Base-by-base conservation (phyloP, 2,329 filamentous ascomycete genomes). In the Penicillium sp. region DNA sequence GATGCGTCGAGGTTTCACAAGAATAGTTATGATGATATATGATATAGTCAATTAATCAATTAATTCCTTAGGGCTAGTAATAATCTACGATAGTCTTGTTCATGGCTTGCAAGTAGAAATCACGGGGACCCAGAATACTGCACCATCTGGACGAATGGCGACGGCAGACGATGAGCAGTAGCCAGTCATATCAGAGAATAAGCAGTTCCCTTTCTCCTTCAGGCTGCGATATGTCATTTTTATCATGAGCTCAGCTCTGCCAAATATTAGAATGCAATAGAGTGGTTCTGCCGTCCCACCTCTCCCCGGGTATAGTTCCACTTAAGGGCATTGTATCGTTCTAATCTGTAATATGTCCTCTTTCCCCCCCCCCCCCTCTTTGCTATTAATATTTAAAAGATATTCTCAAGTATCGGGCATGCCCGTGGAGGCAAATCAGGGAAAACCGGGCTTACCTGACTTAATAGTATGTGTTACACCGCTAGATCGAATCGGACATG, bases 211-310 rank as follows among this genome's bases (percentile, higher is more conserved):
- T 47, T 52, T 56, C 46, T 58, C 29, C 25, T 44, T 39, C 27
- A 54, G 59, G 57, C 56, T 63, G 56, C 40, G 65, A 67, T 67
- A 60, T 67, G 63, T 67, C 65, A 67, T 62, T 65, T 66, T 58
- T 50, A 21, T 48, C 55, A 58, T 50, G 60, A 55, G 59, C 57
- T 66, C 61, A 65, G 64, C 60, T 64, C 53, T 56, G 53, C 59
- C 48, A 31, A 59, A 44, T 29, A 44, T 27, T 44, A 3, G 23
- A 44, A 63, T 60, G 50, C 64, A 65, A 60, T 64, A 60, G 57
- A 61, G 47, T 52, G 40, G 39, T 33, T 31, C 21, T 27, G 13
- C 55, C 45, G 59, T 66, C 59, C 64, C 57, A 64, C 59, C 56
- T 50, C 41, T 5, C 29, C 53, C 53, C 40, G 55, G 60, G 45